Conservation (phyloP, 345 rosid genomes). For the Bruguiera sexangula region DNA sequence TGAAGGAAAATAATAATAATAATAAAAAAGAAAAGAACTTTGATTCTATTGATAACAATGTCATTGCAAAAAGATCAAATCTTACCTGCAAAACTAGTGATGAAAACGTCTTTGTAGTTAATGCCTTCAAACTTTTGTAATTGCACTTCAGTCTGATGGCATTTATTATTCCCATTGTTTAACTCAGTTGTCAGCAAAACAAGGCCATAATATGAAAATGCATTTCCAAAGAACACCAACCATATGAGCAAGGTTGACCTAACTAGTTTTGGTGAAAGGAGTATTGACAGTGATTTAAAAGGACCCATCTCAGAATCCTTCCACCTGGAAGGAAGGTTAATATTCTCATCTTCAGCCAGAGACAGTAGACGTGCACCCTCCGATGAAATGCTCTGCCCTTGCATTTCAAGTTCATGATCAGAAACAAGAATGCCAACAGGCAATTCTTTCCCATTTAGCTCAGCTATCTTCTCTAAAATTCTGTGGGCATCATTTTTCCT, state of each 20-base stretch:
- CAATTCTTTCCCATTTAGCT: constrained; percentile 46
- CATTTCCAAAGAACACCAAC: constrained; percentile 82
- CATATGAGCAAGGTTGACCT: constrained; percentile 77
- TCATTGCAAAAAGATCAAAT: not conserved
- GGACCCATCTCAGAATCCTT: constrained; percentile 38
- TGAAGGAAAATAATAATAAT: not conserved
- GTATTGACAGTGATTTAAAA: constrained; percentile 41
- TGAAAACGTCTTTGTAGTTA: constrained; percentile 68
- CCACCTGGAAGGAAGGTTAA: constrained; percentile 23
- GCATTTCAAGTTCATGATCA: constrained; percentile 48
- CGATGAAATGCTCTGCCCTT: constrained; percentile 22
- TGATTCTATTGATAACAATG: too few relatives aligned
- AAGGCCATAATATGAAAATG: constrained; percentile 84
- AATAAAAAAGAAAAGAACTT: not conserved
- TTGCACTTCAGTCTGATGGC: constrained; percentile 28
- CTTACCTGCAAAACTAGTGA: constrained; percentile 82
- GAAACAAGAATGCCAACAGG: constrained; percentile 68
- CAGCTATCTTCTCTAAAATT: constrained; percentile 62
- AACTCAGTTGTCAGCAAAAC: constrained; percentile 91
- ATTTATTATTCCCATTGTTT: constrained; percentile 44
- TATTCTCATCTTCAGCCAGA: constrained; percentile 11
- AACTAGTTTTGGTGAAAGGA: constrained; percentile 64
- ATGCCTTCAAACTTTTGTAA: constrained; percentile 35
- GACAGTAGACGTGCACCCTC: constrained; percentile 46
- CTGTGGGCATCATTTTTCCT: constrained; percentile 55